Evolutionary conservation across 2,329 filamentous ascomycete species (phyloP), one percentile per base, ranked within the genome.

Genomic region (Colletotrichum theobromicola): DNA sequence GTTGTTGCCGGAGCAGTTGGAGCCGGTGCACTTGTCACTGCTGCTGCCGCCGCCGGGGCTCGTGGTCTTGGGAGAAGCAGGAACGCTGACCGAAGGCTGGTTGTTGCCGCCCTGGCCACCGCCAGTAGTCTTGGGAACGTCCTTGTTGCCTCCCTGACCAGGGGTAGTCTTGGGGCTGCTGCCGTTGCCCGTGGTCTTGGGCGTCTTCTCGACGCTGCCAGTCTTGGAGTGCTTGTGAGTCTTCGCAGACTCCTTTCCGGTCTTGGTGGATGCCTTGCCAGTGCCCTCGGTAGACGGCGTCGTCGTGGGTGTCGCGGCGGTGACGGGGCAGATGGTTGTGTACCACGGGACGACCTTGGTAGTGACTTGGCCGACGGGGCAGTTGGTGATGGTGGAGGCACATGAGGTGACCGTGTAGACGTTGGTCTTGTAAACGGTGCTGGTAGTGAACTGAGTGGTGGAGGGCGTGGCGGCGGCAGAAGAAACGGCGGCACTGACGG

Each of bases 401-500:
- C 90, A 92, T 46, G 87, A 88, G 79, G 88, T 90, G 81, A 91
- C 85, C 76, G 90, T 92, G 77, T 89, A 85, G 76, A 90, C 79
- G 10, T 77, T 77, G 24, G 84, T 86, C 60, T 81, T 82, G 79
- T 82, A 86, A 68, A 87, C 80, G 21, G 83, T 84, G 75, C 83
- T 85, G 34, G 83, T 85, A 32, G 78, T 78, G 71, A 78, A 70
- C 13, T 72, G 42, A 9, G 55, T 65, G 24, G 53, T 74, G 12
- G 57, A 60, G 21, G 73, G 63, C 58, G 69, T 53, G 60, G 66
- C 70, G 63, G 28, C 30, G 46, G 42, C 61, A 66, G 62, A 55
- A 7, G 72, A 58, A 58, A 55, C 72, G 42, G 74, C 75, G 35
- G 74, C 75, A 32, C 77, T 78, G 32, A 87, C 81, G n/a, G 86